phyloP scores from a whole-genome alignment of 2,329 filamentous ascomycete species.

The Verticillium isaacii region DNA sequence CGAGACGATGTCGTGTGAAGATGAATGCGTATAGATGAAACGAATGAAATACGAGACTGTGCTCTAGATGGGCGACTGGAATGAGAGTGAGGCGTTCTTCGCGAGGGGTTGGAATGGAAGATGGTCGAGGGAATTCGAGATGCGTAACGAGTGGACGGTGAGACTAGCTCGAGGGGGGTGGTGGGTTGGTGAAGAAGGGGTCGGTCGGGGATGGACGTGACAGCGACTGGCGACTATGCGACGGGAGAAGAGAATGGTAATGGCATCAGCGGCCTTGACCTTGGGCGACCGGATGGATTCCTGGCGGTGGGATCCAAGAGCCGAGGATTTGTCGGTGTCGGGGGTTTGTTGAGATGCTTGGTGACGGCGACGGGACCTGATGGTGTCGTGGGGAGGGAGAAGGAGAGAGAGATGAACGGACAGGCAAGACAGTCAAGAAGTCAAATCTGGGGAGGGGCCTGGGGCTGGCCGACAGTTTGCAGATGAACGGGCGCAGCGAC shows the following conservation, averaged over 20 bases:
- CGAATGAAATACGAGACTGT: background rate
- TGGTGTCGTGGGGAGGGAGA: background rate
- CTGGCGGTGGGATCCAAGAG: background rate
- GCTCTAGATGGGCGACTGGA: background rate
- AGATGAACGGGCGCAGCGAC: background rate
- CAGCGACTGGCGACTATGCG: background rate
- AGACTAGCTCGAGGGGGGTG: constrained; percentile 12
- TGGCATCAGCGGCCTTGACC: background rate
- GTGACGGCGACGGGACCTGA: background rate
- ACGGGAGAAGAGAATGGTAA: background rate
- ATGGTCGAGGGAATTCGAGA: constrained; percentile 5
- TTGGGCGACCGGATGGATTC: background rate
- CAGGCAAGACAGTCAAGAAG: background rate
- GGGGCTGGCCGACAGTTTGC: background rate
- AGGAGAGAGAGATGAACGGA: background rate
- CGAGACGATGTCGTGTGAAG: background rate
- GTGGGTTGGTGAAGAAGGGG: background rate
- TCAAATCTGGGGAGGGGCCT: background rate
- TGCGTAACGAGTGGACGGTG: constrained; percentile 13
- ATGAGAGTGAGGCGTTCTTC: background rate
- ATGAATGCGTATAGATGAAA: constrained; percentile 1
- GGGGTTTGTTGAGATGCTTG: background rate
- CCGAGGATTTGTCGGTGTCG: background rate
- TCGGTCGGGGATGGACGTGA: background rate
- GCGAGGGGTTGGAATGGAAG: background rate